phyloP scores from a whole-genome alignment of 2,329 filamentous ascomycete genomes.

The Paecilomyces niveus region DNA sequence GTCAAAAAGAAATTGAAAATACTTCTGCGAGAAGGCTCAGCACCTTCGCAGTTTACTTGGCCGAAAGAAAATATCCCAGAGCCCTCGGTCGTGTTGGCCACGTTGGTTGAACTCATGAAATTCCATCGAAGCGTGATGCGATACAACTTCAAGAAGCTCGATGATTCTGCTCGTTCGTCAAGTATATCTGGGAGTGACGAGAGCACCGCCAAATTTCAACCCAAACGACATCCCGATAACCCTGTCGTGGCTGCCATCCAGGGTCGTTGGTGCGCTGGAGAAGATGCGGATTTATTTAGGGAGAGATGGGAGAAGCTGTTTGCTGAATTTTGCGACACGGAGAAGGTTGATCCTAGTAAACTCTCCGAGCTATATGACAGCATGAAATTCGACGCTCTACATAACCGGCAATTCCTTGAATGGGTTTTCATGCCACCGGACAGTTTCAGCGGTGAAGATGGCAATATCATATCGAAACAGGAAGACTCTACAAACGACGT shows the following conservation, averaged over 20 bases:
- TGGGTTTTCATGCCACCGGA: conserved; percentile 92
- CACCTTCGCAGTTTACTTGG: conserved; percentile 97
- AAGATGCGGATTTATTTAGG: conserved; percentile 89
- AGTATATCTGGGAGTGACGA: conserved; percentile 25
- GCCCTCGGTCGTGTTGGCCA: conserved; percentile 83
- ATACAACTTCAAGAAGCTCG: conserved; percentile 79
- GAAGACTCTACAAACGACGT: conserved; percentile 14
- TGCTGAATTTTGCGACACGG: conserved; percentile 88
- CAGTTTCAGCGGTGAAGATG: conserved; percentile 67
- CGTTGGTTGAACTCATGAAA: conserved; percentile 93
- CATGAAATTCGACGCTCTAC: conserved; percentile 98
- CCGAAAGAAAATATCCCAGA: conserved; percentile 85
- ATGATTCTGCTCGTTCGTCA: conserved; percentile 55
- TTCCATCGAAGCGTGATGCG: conserved; percentile 95
- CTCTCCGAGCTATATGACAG: conserved; percentile 98
- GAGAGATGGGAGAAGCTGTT: conserved; percentile 99
- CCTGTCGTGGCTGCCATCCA: conserved; percentile 67
- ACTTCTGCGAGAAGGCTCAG: conserved; percentile 82
- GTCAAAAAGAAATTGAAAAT: conserved; percentile 99
- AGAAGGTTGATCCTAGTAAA: conserved; percentile 98
- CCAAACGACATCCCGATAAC: conserved; percentile 17
- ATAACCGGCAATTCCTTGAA: conserved; percentile 92
- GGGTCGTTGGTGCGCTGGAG: conserved; percentile 89
- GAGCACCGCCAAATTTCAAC: conserved; percentile 7
- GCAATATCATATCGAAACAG: conserved; percentile 23